phyloP scores from a whole-genome alignment of 1,139 yeast species.

The Pneumocystis canis region DNA sequence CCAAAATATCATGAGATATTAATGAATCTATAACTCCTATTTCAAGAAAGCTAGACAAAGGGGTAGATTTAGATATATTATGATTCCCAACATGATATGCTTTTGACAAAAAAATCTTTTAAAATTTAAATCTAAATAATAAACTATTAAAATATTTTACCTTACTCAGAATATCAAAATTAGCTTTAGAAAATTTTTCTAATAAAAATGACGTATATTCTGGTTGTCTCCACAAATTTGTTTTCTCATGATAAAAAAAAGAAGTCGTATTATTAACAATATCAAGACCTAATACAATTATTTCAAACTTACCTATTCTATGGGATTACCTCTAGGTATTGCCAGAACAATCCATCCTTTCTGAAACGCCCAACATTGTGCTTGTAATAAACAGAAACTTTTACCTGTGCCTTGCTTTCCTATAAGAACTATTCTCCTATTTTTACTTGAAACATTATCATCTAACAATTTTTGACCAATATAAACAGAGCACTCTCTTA shows the following conservation, averaged over 20 bases:
- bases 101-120: conserved; percentile 3
- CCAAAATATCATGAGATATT: conserved; percentile 6
- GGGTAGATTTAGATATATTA: conserved; percentile 1
- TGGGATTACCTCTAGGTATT: conserved; percentile 7
- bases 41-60: conserved; percentile 4
- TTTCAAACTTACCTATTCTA: background rate
- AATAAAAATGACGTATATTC: conserved; percentile 7
- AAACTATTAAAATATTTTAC: background rate
- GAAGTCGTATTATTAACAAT: conserved; percentile 12
- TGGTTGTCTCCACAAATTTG: conserved; percentile 10
- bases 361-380: conserved; percentile 10
- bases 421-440: conserved; percentile 7
- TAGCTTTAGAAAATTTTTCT: conserved; percentile 7
- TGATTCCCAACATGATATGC: conserved; percentile 3
- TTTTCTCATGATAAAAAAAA: conserved; percentile 5
- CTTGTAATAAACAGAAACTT: conserved; percentile 10
- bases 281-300: background rate
- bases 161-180: conserved; percentile 1
- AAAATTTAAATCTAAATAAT: background rate
- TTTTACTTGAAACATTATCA: conserved; percentile 1
- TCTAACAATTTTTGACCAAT: conserved; percentile 5
- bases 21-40: conserved; percentile 5
- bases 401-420: conserved; percentile 13
- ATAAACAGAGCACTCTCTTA: conserved; percentile 5
- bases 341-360: conserved; percentile 9